Evolutionary conservation across 257 asterid genomes (phyloP), one percentile per base, ranked within the genome.

Genomic region (Penstemon davidsonii): DNA sequence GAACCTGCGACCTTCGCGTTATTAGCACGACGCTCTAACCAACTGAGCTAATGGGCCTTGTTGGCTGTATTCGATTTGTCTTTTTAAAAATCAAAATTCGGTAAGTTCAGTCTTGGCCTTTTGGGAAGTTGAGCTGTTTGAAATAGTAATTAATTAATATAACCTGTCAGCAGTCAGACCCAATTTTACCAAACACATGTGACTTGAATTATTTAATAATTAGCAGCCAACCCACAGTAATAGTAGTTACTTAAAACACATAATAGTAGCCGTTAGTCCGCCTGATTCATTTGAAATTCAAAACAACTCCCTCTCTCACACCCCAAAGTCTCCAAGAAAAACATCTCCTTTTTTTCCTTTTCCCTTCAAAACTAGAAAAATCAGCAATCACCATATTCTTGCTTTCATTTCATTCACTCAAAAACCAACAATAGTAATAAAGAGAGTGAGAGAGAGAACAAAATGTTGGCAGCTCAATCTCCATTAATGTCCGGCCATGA

Each of bases 11-110:
- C 78, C 70, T 74, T 67, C 70, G 61, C 69, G 64, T 74, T 74
- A 74, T 67, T 72, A 67, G 74, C 78, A 74, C 74, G 78, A 74
- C 70, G 74, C 74, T 74, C 78, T 67, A 74, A 74, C 78, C 74
- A 74, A 60, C 74, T 74, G 78, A 74, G 78, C 69, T 74, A 74
- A 74, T 67, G 46, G 66, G 72, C 66, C 74, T 1, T 25, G 1
- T 25, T 25, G 33, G 0, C 33, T 1, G 2, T 25, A 25, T 25
- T 25, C 2, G 33, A 25, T 25, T 25, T 25, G 33, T 25, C 2
- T 1, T 25, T 0, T 0, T 25, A 25, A 25, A 2, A 25, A 25
- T 1, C 2, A 52, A 52, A 52, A 7, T 18, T 3, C 57, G 10
- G 33, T 3, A 52, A 3, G 5, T n/a, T 3, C 1, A n/a, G 33